Evolutionary conservation across 345 rosid species (phyloP).

Genomic region (Bruguiera sexangula): DNA sequence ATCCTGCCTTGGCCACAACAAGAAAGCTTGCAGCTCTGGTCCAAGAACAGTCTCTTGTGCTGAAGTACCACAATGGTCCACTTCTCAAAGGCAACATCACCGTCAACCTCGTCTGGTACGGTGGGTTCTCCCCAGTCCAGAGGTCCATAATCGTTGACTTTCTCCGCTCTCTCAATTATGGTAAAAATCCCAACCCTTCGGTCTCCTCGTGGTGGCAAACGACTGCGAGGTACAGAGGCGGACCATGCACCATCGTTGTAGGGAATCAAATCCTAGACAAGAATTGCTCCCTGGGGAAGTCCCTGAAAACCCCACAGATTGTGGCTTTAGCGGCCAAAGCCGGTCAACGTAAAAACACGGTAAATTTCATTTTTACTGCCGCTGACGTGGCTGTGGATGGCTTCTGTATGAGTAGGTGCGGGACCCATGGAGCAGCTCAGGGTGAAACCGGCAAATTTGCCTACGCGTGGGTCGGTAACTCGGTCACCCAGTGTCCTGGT

Average conservation of each 20-base stretch:
- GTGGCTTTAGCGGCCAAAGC: slow-evolving; percentile 6
- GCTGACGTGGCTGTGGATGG: slow-evolving; percentile 27
- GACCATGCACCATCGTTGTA: slow-evolving; percentile 9
- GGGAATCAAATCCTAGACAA: slow-evolving; percentile 21
- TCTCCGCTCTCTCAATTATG: slow-evolving; percentile 6
- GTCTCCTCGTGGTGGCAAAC: slow-evolving; percentile 29
- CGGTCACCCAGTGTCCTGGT: slow-evolving; percentile 29
- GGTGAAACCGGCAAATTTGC: neutral
- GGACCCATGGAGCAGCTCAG: slow-evolving; percentile 20
- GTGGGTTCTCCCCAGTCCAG: slow-evolving; percentile 16
- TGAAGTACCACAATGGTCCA: slow-evolving; percentile 25
- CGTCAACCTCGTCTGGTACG: slow-evolving; percentile 25
- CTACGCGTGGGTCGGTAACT: slow-evolving; percentile 27
- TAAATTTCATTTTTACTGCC: slow-evolving; percentile 10
- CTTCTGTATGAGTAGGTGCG: slow-evolving; percentile 26
- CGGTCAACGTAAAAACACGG: neutral
- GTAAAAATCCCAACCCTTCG: neutral
- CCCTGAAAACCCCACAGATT: slow-evolving; percentile 3
- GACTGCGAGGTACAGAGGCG: slow-evolving; percentile 14
- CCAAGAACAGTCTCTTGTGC: slow-evolving; percentile 16
- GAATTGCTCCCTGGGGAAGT: slow-evolving; percentile 20
- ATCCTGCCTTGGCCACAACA: slow-evolving; percentile 21
- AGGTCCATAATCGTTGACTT: slow-evolving; percentile 24
- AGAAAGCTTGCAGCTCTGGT: slow-evolving; percentile 26
- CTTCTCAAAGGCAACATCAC: slow-evolving; percentile 21